Evolutionary conservation across 1,139 yeast species (phyloP), one percentile per base, ranked within the genome.

Genomic region (Blastobotrys apis): DNA sequence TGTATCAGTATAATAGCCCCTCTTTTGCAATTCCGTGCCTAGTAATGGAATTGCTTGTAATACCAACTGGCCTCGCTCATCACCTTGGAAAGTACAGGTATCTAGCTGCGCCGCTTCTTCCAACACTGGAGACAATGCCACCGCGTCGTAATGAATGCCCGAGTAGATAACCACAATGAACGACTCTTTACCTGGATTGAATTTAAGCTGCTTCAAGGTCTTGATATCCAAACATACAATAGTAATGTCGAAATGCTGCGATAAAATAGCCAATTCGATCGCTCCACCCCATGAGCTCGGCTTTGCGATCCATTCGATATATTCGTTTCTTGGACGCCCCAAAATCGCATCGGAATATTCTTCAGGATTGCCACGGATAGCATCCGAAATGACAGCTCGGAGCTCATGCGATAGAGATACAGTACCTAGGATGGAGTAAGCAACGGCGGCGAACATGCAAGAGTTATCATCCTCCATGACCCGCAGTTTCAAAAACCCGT

Each of bases 241-340:
- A 4, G 77, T 70, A 4, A 82, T 62, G 2, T 69, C 66, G 41
- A 82, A 70, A 56, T 74, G 70, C 26, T 72, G 69, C 1, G 87
- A 74, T 27, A 85, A 62, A 8, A 85, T 81, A 12, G 81, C 78
- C 45, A 84, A 65, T 59, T 84, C 95, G 36, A 85, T 84, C 3
- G 88, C 94, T 5, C 95, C 95, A 16, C 95, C 95, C 95, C 94
- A 84, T 19, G 85, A 74, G 38, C 74, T 79, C 25, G 73, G 73
- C 49, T 73, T 67, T 37, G 60, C 53, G 23, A 84, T 84, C 94
- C 94, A 84, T 8, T 65, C 54, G 39, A 75, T 66, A 58, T 84
- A 85, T 5, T 74, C 73, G 0, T 62, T 58, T 2, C 72, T 65
- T 0, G 75, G 67, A 47, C 72, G 68, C 17, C 80, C 94, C 51